These are phyloP conservation scores for Malus hybrid DNA, from an alignment of 331 rosid species.

Conservation along the genomic window DNA sequence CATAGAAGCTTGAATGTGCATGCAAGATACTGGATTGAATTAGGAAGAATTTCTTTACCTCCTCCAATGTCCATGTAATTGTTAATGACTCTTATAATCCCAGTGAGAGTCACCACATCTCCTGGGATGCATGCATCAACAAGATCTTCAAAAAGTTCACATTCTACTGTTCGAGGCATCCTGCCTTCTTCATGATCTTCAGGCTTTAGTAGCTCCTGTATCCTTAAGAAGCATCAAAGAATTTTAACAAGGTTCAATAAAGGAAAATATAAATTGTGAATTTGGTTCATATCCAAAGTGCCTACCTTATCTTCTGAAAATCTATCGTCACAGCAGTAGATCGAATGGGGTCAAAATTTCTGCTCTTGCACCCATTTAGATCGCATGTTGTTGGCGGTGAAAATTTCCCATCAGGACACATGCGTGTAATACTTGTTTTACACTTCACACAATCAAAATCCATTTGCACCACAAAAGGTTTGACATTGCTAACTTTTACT, in stretches of 20 bases:
- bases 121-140: constrained; percentile 97
- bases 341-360: constrained; percentile 57
- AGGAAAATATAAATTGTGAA: background rate
- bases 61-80: constrained; percentile 97
- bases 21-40: background rate
- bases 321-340: constrained; percentile 73
- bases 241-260: background rate
- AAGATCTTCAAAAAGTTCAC: constrained; percentile 85
- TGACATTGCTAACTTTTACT: constrained; percentile 79
- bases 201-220: constrained; percentile 71
- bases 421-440: constrained; percentile 46
- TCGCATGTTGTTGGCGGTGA: constrained; percentile 71
- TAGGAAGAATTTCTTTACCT: constrained; percentile 37
- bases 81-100: constrained; percentile 83
- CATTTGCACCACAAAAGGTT: constrained; percentile 79
- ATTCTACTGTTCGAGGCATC: constrained; percentile 95
- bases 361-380: constrained; percentile 91
- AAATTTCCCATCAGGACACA: constrained; percentile 86
- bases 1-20: background rate
- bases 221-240: constrained; percentile 26
- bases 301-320: constrained; percentile 87
- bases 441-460: constrained; percentile 74
- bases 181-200: constrained; percentile 99
- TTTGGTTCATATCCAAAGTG: background rate
- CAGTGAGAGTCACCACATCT: constrained; percentile 91